These are phyloP conservation scores for Arthrobotrys megalospora DNA, from an alignment of 2,329 filamentous ascomycete species.

Conservation along the genomic window DNA sequence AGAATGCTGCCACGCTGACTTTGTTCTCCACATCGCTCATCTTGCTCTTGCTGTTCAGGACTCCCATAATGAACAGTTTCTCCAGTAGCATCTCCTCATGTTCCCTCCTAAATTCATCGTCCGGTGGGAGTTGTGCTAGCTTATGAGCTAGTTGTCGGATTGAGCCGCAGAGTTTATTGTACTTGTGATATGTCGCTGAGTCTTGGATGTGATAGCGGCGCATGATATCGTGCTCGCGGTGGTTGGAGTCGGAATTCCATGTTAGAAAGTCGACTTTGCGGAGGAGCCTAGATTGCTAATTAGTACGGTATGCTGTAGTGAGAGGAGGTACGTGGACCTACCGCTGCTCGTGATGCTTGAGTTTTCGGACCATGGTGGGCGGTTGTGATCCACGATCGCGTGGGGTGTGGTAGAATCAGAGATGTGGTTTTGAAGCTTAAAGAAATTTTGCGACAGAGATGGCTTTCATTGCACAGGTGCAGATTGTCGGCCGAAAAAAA, in stretches of 20 bases:
- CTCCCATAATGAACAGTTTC: constrained; percentile 93
- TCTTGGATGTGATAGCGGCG: constrained; percentile 93
- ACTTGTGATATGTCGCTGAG: constrained; percentile 83
- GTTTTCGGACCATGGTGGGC: constrained; percentile 85
- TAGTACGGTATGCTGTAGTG: constrained; percentile 13
- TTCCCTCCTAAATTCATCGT: constrained; percentile 83
- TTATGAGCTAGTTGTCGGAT: constrained; percentile 90
- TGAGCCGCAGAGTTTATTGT: constrained; percentile 80
- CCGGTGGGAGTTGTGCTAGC: constrained; percentile 84
- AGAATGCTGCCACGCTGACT: constrained; percentile 90
- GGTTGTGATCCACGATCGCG: constrained; percentile 19
- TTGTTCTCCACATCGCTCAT: constrained; percentile 88
- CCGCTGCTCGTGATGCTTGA: constrained; percentile 97
- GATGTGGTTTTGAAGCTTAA: constrained; percentile 34
- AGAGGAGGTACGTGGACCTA: constrained; percentile 63
- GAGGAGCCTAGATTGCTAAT: constrained; percentile 73
- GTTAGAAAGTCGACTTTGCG: constrained; percentile 93
- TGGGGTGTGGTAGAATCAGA: constrained; percentile 1
- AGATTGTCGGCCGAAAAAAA: constrained; percentile 52
- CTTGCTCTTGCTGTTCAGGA: constrained; percentile 81
- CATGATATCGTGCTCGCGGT: constrained; percentile 84
- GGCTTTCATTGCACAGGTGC: not conserved
- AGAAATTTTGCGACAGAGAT: constrained; percentile 51
- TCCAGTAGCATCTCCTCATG: constrained; percentile 89
- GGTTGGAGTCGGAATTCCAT: constrained; percentile 88